These are phyloP conservation scores for Sporodiniella umbellata DNA, from an alignment of 371 early-diverging fungal genomes.

Conservation along the genomic window DNA sequence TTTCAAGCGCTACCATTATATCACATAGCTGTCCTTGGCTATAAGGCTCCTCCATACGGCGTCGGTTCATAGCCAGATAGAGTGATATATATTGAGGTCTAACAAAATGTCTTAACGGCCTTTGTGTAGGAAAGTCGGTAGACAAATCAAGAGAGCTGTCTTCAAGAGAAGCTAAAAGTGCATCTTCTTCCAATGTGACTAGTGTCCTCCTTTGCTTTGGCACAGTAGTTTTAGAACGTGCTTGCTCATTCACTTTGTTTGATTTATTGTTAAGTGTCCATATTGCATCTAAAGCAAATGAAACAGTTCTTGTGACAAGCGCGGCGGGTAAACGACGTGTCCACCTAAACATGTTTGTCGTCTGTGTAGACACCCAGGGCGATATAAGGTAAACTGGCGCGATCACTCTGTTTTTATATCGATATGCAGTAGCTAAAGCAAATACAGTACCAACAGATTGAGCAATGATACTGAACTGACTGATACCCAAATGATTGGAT, in stretches of 20 bases:
- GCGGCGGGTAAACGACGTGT: constrained; percentile 41
- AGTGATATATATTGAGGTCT: constrained; percentile 43
- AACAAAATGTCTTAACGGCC: constrained; percentile 45
- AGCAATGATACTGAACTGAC: constrained; percentile 39
- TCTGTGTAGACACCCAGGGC: constrained; percentile 52
- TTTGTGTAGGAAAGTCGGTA: constrained; percentile 44
- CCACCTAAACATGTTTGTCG: constrained; percentile 49
- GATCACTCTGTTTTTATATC: constrained; percentile 29
- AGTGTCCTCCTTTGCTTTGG: constrained; percentile 6
- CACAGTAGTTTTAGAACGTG: neutral
- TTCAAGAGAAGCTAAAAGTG: constrained; percentile 28
- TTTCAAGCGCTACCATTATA: constrained; percentile 43
- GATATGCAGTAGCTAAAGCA: constrained; percentile 38
- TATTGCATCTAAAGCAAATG: constrained; percentile 48
- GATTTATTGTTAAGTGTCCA: constrained; percentile 37
- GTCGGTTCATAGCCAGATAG: constrained; percentile 45
- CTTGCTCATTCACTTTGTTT: neutral
- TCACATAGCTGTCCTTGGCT: constrained; percentile 40
- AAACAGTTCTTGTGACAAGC: constrained; percentile 39
- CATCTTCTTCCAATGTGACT: constrained; percentile 34
- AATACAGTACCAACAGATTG: constrained; percentile 52
- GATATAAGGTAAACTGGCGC: constrained; percentile 44
- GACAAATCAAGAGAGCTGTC: constrained; percentile 28
- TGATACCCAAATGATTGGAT: constrained; percentile 32
- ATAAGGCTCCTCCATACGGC: constrained; percentile 36